phyloP scores from a whole-genome alignment of 2,329 filamentous ascomycete species.

The Trichoderma asperellum region DNA sequence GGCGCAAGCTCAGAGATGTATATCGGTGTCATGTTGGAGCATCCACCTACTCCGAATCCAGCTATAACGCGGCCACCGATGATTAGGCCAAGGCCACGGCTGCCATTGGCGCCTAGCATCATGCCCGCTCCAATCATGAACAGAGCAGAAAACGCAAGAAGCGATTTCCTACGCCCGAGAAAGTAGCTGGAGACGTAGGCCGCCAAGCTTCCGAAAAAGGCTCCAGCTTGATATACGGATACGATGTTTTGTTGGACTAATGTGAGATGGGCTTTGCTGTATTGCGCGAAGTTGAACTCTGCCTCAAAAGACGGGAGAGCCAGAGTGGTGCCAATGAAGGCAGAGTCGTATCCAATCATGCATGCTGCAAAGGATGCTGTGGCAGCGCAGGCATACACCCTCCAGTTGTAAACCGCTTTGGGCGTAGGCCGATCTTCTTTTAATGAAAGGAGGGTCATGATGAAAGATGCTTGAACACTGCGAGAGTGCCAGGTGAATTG shows the following conservation, averaged over 20 bases:
- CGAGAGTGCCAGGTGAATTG: background rate
- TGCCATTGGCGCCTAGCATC: conserved; percentile 20
- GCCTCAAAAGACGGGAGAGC: conserved; percentile 22
- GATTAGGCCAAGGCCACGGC: conserved; percentile 17
- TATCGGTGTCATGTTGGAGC: conserved; percentile 23
- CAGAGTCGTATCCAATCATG: conserved; percentile 25
- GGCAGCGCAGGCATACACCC: conserved; percentile 21
- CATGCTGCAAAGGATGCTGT: conserved; percentile 25
- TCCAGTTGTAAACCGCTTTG: conserved; percentile 23
- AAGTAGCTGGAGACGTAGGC: conserved; percentile 24
- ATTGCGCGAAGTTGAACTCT: conserved; percentile 22
- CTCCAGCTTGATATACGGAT: conserved; percentile 19
- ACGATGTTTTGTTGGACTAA: conserved; percentile 21
- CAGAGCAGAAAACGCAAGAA: background rate
- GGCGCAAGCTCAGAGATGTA: conserved; percentile 26
- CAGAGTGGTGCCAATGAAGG: conserved; percentile 24
- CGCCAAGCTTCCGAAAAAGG: conserved; percentile 19
- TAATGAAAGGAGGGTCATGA: conserved; percentile 14
- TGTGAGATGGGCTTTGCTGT: conserved; percentile 6
- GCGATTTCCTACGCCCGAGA: conserved; percentile 17
- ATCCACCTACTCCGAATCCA: conserved; percentile 18
- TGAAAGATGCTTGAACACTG: conserved; percentile 1
- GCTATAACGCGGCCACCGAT: conserved; percentile 18
- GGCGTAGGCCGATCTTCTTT: conserved; percentile 26
- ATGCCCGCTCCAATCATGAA: conserved; percentile 23